These are phyloP conservation scores for Geotrichum ghanense DNA, from an alignment of 805 yeast species.

Conservation along the genomic window DNA sequence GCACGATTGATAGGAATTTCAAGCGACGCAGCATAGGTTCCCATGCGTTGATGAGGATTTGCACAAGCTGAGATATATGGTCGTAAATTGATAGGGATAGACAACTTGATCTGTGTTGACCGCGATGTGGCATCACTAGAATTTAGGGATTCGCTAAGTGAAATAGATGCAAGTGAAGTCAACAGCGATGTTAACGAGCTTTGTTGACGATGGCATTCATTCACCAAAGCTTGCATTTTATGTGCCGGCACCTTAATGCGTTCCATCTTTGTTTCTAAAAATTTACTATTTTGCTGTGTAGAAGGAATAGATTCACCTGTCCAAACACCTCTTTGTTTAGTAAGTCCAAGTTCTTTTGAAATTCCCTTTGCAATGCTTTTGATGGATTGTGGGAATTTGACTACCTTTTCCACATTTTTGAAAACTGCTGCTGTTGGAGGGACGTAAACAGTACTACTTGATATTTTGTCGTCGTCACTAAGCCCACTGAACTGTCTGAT, in stretches of 20 bases:
- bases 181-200: neutral
- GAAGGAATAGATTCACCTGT: neutral
- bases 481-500: neutral
- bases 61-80: neutral
- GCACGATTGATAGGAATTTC: neutral
- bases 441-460: neutral
- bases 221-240: neutral
- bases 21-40: neutral
- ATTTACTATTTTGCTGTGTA: neutral
- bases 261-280: neutral
- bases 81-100: neutral
- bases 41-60: neutral
- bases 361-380: neutral
- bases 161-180: neutral
- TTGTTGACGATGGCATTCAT: neutral
- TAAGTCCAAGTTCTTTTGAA: neutral
- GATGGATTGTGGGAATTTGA: neutral
- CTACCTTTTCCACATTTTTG: neutral
- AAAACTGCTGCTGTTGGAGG: neutral
- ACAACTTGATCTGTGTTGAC: neutral
- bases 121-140: neutral
- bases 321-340: neutral
- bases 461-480: neutral
- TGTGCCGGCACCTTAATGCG: neutral
- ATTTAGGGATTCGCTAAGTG: neutral